phyloP scores from a whole-genome alignment of 176 grass and related monocot species.

The Saccharum spontaneum region DNA sequence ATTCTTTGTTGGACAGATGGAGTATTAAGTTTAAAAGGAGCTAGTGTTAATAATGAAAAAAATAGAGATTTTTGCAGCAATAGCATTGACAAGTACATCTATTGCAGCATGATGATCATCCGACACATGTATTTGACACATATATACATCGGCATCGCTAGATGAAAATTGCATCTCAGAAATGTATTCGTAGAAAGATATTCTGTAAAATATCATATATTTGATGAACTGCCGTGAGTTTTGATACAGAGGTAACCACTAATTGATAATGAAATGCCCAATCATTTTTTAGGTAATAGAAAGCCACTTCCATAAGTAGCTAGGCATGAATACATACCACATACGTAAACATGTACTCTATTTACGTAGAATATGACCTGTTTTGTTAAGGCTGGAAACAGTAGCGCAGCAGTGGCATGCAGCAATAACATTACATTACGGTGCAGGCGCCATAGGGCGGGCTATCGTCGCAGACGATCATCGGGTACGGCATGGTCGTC shows the following conservation, averaged over 20 bases:
- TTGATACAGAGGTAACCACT: neutral
- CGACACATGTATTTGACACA: neutral
- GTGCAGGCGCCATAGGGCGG: slow-evolving; percentile 24
- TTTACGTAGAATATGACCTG: neutral
- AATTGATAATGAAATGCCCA: neutral
- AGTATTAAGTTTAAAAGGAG: too few relatives aligned
- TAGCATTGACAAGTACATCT: neutral
- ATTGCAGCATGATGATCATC: neutral
- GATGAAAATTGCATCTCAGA: neutral
- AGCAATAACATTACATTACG: slow-evolving; percentile 27
- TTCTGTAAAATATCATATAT: neutral
- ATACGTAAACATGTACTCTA: too few relatives aligned
- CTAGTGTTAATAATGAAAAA: neutral
- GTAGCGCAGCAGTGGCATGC: neutral
- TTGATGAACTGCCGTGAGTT: neutral
- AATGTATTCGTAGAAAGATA: neutral
- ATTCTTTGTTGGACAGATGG: too few relatives aligned
- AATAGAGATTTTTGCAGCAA: neutral
- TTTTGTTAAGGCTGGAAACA: neutral
- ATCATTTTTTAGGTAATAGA: neutral
- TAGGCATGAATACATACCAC: neutral
- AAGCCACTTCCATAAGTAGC: neutral
- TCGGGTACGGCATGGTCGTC: neutral
- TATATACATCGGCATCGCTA: neutral
- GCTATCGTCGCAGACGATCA: slow-evolving; percentile 36